Percentiles rank a stretch among this genome's conserved stretches.
Conservation (phyloP, 2,329 filamentous ascomycete genomes). For the Hypoxylon sp. region DNA sequence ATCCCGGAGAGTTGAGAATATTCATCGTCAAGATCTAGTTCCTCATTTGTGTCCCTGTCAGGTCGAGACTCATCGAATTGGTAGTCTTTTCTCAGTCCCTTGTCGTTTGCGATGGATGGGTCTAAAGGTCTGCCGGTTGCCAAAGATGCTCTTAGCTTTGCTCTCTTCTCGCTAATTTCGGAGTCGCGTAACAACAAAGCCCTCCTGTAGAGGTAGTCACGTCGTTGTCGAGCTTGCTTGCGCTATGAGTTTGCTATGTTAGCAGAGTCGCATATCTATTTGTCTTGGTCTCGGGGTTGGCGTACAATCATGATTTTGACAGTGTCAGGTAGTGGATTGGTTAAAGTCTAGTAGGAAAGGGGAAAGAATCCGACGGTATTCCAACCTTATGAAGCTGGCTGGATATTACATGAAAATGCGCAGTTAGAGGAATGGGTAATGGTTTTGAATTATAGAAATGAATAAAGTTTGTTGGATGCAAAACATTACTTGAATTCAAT, state of each 20-base stretch:
- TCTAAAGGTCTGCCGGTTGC: slow-evolving; percentile 89
- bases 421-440: too few species aligned
- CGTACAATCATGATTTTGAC: slow-evolving; percentile 37
- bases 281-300: background rate
- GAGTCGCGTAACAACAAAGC: slow-evolving; percentile 89
- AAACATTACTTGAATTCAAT: too few species aligned
- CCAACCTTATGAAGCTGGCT: too few species aligned
- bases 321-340: background rate
- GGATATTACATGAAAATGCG: too few species aligned
- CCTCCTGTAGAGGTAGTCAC: slow-evolving; percentile 90
- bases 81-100: slow-evolving; percentile 82
- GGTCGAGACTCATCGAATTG: slow-evolving; percentile 88
- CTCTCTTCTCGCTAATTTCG: slow-evolving; percentile 89
- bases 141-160: slow-evolving; percentile 84
- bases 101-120: slow-evolving; percentile 85
- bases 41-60: slow-evolving; percentile 72
- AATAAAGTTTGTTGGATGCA: too few species aligned
- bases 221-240: slow-evolving; percentile 78
- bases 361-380: too few species aligned
- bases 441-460: too few species aligned
- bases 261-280: slow-evolving; percentile 22
- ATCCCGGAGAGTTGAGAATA: slow-evolving; percentile 92
- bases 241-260: slow-evolving; percentile 52
- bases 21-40: slow-evolving; percentile 84
- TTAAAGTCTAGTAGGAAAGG: too few species aligned